Conservation (phyloP, 78 protist genomes). For the Tieghemostelium lacteum region DNA sequence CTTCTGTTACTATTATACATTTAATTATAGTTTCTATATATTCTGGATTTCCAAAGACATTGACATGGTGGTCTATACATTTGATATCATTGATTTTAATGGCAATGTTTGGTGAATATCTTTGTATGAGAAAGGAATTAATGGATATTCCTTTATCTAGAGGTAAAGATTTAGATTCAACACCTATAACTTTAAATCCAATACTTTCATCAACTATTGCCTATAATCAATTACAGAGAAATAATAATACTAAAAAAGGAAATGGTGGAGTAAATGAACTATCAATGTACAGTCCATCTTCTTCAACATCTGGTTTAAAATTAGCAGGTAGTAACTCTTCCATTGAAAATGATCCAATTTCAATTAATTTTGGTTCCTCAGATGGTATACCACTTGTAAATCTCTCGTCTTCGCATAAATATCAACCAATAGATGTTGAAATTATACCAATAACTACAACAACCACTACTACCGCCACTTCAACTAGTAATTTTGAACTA, state of each 20-base stretch:
- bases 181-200: slow-evolving; percentile 46
- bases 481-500: no score
- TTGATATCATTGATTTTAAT: slow-evolving; percentile 41
- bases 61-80: slow-evolving; percentile 72
- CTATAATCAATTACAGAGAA: background rate
- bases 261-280: no score
- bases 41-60: slow-evolving; percentile 68
- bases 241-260: slow-evolving; percentile 5
- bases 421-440: slow-evolving; percentile 18
- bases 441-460: no score
- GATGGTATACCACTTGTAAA: background rate
- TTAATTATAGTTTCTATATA: slow-evolving; percentile 43
- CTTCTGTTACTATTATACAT: slow-evolving; percentile 75
- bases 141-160: slow-evolving; percentile 73
- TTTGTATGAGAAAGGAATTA: slow-evolving; percentile 81
- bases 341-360: background rate
- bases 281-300: no score
- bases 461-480: no score
- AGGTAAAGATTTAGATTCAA: slow-evolving; percentile 58
- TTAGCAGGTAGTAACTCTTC: no score
- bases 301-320: no score
- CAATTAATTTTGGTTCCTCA: background rate
- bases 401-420: background rate
- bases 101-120: slow-evolving; percentile 81
- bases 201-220: background rate